Conservation (phyloP, 352 stramenopile genomes). For the Peronosclerospora sorghi region DNA sequence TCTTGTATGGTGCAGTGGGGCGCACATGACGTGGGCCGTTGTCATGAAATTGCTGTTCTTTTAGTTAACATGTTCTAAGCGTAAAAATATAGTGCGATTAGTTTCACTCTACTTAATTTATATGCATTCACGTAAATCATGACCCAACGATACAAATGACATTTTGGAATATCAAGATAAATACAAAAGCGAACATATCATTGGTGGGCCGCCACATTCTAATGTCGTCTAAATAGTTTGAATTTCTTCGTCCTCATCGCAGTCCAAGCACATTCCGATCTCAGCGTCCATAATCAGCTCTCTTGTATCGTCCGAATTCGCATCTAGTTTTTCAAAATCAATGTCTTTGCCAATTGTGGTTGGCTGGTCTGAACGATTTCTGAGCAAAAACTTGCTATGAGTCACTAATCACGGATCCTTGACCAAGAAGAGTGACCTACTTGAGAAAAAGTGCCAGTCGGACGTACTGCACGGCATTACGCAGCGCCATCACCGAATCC, state of each 20-base stretch:
- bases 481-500: constrained; percentile 62
- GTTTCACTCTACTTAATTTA: constrained; percentile 4
- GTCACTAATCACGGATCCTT: not conserved
- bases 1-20: constrained; percentile 26
- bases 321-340: constrained; percentile 38
- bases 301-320: constrained; percentile 28
- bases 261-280: constrained; percentile 26
- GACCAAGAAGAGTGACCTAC: constrained; percentile 14
- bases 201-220: not conserved
- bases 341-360: constrained; percentile 45
- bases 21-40: constrained; percentile 74
- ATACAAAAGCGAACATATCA: not conserved
- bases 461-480: constrained; percentile 73
- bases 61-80: constrained; percentile 23
- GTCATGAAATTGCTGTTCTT: constrained; percentile 85
- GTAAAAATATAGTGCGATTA: constrained; percentile 12
- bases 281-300: constrained; percentile 45
- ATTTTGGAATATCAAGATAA: constrained; percentile 9
- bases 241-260: constrained; percentile 23
- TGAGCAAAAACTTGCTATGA: constrained; percentile 7
- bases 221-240: constrained; percentile 18
- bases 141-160: constrained; percentile 2
- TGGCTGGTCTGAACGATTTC: constrained; percentile 44
- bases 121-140: not conserved
- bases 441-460: constrained; percentile 80